A percentile compares a stretch with the other conserved stretches of the same genome.
These are phyloP conservation scores for Primulina tabacum DNA, from an alignment of 257 asterid species.

Conservation along the genomic window DNA sequence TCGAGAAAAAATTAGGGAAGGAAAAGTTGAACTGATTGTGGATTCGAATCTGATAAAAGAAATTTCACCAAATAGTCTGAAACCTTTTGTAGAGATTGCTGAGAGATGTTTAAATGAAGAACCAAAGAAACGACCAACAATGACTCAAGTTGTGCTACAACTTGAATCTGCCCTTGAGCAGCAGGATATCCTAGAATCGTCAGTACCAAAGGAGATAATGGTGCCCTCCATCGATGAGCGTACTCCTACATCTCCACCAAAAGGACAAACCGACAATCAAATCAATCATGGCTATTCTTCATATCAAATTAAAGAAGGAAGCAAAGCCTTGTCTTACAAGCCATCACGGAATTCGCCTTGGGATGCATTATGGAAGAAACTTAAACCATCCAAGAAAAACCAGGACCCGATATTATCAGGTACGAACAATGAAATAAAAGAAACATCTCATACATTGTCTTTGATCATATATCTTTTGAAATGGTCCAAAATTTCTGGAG, in stretches of 20 bases:
- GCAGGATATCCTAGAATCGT: conserved; percentile 14
- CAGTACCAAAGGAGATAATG: neutral
- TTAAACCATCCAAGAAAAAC: conserved; percentile 23
- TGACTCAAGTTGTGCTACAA: conserved; percentile 49
- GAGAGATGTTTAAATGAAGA: conserved; percentile 46
- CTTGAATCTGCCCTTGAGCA: conserved; percentile 38
- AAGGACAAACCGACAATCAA: neutral
- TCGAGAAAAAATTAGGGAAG: conserved; percentile 35
- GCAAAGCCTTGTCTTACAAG: conserved; percentile 22
- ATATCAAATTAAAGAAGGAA: conserved; percentile 11
- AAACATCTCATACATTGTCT: too few species aligned
- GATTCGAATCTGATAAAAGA: conserved; percentile 32
- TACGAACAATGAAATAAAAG: neutral
- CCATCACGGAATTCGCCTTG: conserved; percentile 21
- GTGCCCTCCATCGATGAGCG: neutral
- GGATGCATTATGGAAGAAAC: conserved; percentile 32
- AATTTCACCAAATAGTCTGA: conserved; percentile 37
- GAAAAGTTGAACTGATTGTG: conserved; percentile 41
- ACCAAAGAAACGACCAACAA: conserved; percentile 53
- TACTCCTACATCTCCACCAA: conserved; percentile 8
- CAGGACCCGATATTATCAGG: conserved; percentile 22
- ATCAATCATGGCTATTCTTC: conserved; percentile 2
- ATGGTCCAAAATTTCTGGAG: too few species aligned
- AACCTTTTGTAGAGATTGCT: conserved; percentile 35
- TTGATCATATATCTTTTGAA: too few species aligned